A percentile compares a stretch with the other conserved stretches of the same genome.
Evolutionary conservation across 345 rosid genomes (phyloP).

Genomic region (Eucalyptus curtisii): DNA sequence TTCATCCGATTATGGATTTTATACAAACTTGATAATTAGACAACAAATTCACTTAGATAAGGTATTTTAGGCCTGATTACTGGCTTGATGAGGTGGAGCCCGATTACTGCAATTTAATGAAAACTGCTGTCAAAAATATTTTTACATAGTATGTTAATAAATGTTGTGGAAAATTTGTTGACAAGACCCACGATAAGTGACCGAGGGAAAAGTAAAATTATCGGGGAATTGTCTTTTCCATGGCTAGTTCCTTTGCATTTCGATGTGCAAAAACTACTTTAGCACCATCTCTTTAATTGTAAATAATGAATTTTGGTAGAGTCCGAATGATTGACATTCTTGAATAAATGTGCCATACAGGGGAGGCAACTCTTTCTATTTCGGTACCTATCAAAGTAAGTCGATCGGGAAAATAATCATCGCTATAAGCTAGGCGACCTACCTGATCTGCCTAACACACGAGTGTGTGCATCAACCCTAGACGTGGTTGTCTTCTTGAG

Average conservation of each 20-base stretch:
- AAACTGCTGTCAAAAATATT: no score
- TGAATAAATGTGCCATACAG: not conserved
- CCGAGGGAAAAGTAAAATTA: not conserved
- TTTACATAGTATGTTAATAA: no score
- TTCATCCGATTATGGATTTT: no score
- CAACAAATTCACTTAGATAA: not conserved
- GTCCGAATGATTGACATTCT: fast-evolving
- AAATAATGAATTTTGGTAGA: not conserved
- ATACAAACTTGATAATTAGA: not conserved
- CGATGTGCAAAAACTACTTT: not conserved
- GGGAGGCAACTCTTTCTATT: not conserved
- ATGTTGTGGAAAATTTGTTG: fast-evolving
- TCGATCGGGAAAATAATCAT: fast-evolving
- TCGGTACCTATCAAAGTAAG: no score
- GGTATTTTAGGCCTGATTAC: not conserved
- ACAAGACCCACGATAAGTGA: not conserved
- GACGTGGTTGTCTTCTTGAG: not conserved
- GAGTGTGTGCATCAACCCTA: not conserved
- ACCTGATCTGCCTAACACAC: no score
- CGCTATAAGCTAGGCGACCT: no score
- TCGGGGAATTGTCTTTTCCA: not conserved
- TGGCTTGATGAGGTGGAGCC: no score
- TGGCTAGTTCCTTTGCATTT: not conserved
- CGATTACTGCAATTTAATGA: no score
- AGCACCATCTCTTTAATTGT: not conserved